A percentile compares a stretch with the other conserved stretches of the same genome.
These are phyloP conservation scores for Melanopsichium pennsylvanicum DNA, from an alignment of 1,284 basidiomycete genomes.

Conservation along the genomic window DNA sequence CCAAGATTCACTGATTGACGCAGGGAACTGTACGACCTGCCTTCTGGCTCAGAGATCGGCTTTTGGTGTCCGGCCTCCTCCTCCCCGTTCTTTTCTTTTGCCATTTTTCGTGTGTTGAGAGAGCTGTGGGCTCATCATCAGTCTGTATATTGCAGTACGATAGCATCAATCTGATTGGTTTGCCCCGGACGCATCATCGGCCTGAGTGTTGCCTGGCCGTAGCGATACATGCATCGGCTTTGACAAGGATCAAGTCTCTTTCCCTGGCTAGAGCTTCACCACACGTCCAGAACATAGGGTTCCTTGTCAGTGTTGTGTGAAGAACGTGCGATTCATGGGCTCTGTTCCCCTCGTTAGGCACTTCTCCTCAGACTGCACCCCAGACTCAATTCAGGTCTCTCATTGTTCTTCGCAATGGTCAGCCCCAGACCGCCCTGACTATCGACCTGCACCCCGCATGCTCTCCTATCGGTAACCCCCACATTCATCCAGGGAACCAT, in stretches of 20 bases:
- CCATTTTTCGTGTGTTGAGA: not conserved
- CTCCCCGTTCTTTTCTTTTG: not conserved
- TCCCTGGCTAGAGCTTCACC: no score
- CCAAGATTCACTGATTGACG: constrained; percentile 2
- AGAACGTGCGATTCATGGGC: not conserved
- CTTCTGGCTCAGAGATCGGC: constrained; percentile 1
- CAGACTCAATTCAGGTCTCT: constrained; percentile 2
- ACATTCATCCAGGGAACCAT: not conserved
- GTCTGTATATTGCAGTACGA: constrained; percentile 4
- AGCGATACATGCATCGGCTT: no score
- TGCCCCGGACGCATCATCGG: constrained; percentile 27
- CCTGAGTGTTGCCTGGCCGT: constrained; percentile 1
- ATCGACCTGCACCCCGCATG: not conserved
- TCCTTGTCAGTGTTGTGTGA: not conserved
- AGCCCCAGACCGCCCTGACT: not conserved
- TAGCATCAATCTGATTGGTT: constrained; percentile 29
- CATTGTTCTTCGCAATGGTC: no score
- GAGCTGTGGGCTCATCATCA: not conserved
- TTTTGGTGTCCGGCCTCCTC: not conserved
- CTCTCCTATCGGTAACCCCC: constrained; percentile 10
- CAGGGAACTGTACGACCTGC: not conserved
- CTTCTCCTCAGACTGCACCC: constrained; percentile 13
- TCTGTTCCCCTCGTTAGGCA: not conserved
- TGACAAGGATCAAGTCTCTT: no score
- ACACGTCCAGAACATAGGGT: no score